Percentiles rank a stretch among this genome's conserved stretches.
These are phyloP conservation scores for Phaeosphaeriaceae sp. DNA, from an alignment of 2,329 filamentous ascomycete species.

Conservation along the genomic window DNA sequence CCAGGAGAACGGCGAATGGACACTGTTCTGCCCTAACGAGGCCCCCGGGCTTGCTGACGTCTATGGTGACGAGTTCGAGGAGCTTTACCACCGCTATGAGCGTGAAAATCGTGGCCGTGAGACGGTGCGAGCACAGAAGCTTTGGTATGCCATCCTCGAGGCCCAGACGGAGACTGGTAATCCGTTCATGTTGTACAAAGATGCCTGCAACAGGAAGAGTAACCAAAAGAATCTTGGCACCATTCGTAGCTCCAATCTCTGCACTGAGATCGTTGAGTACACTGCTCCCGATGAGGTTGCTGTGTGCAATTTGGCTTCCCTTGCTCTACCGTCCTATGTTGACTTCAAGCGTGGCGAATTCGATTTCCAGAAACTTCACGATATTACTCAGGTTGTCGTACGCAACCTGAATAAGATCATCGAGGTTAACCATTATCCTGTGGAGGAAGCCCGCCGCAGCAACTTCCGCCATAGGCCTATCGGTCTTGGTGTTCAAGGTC, in stretches of 20 bases:
- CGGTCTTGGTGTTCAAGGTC: slow-evolving; percentile 94
- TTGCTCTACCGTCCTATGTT: slow-evolving; percentile 89
- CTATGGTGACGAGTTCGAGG: slow-evolving; percentile 97
- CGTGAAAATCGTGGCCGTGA: slow-evolving; percentile 83
- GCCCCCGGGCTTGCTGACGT: slow-evolving; percentile 93
- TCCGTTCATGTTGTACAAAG: slow-evolving; percentile 99
- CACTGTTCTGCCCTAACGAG: slow-evolving; percentile 97
- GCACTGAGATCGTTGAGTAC: slow-evolving; percentile 99
- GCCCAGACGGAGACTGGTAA: slow-evolving; percentile 98
- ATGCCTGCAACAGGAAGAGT: slow-evolving; percentile 97
- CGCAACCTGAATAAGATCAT: slow-evolving; percentile 98
- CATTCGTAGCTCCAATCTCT: slow-evolving; percentile 97
- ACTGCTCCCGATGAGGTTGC: slow-evolving; percentile 96
- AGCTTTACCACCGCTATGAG: slow-evolving; percentile 90
- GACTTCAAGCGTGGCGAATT: slow-evolving; percentile 84
- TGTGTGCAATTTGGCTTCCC: slow-evolving; percentile 95
- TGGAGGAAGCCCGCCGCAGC: slow-evolving; percentile 89
- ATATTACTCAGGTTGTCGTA: slow-evolving; percentile 89
- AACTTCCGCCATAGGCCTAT: slow-evolving; percentile 98
- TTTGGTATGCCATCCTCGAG: slow-evolving; percentile 98
- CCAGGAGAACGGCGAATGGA: slow-evolving; percentile 96
- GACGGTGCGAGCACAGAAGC: slow-evolving; percentile 96
- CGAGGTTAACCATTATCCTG: slow-evolving; percentile 98
- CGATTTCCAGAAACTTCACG: slow-evolving; percentile 96
- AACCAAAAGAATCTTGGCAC: slow-evolving; percentile 99